Conservation (phyloP, 2,329 filamentous ascomycete species). For the Elsinoe perseae region DNA sequence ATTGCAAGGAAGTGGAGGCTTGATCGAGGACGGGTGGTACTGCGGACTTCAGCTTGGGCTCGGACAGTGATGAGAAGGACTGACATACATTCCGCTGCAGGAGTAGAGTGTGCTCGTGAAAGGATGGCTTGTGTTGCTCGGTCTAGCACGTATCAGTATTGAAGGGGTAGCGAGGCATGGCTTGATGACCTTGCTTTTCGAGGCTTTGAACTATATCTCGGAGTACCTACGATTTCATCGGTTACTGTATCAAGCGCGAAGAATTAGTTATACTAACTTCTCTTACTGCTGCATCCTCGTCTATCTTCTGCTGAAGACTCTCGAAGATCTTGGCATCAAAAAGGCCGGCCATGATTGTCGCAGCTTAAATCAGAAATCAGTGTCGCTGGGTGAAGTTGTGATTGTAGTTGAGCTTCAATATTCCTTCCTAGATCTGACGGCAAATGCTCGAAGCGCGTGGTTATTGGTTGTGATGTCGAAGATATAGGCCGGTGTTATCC, state of each 20-base stretch:
- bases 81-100: constrained; percentile 53
- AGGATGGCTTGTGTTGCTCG: constrained; percentile 74
- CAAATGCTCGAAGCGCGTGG: too few relatives aligned
- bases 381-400: too few relatives aligned
- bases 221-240: constrained; percentile 54
- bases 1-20: constrained; percentile 61
- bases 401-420: background rate
- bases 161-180: background rate
- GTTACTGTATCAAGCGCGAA: constrained; percentile 18
- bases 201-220: constrained; percentile 72
- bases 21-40: constrained; percentile 62
- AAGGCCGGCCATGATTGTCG: constrained; percentile 41
- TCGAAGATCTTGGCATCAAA: constrained; percentile 81
- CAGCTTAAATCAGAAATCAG: too few relatives aligned
- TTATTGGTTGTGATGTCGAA: too few relatives aligned
- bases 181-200: constrained; percentile 58
- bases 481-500: background rate
- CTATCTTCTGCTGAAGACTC: constrained; percentile 78
- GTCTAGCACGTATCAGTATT: constrained; percentile 38
- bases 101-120: constrained; percentile 83
- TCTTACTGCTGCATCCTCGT: constrained; percentile 73
- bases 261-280: constrained; percentile 48
- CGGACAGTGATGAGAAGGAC: background rate
- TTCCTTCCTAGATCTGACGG: too few relatives aligned
- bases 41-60: constrained; percentile 28